Base-by-base conservation (phyloP, 2,329 filamentous ascomycete species). In the Cordyceps farinosa region DNA sequence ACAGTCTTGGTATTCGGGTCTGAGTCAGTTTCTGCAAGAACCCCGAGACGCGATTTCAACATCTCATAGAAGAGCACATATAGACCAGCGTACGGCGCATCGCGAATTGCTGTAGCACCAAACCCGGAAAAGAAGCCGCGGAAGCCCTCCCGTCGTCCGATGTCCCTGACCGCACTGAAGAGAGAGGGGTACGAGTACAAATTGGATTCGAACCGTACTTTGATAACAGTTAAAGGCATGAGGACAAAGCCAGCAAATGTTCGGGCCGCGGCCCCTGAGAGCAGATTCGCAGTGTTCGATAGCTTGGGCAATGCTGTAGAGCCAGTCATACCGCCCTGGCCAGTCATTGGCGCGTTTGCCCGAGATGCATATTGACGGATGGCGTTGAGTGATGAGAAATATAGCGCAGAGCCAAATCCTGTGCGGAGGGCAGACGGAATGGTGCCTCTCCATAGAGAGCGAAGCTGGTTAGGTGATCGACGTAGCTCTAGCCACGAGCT, bases 161-260 rank as follows among this genome's bases (percentile, higher is more conserved):
- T 97, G 68, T 95, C 91, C 40, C 79, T 80, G 1, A 84, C 87
- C 0, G 95, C 95, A 44, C 86, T 82, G 47, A 84, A 77, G 30
- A 98, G 80, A 1, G 91, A 94, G 30, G 84, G 83, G 78, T 98
- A 98, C 3, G 86, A 79, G 78, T 97, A 99, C 50, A 94, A 80
- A 66, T 84, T 92, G 32, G 90, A 94, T 76, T 99, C 95, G 73
- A 96, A 98, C 51, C 95, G 90, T 50, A 98, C 95, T 74, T 99
- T 99, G 71, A 99, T 89, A 51, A 99, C 89, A 1, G 95, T 99
- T 65, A 98, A 86, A 1, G 95, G 95, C 91, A 97, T 98, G 77
- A 98, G 87, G 52, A 96, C 79, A 71, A 97, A 90, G 44, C 95
- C 95, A 0, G 94, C 94, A 59, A 90, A 88, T 1, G 92, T 92